Base-by-base conservation (phyloP, 2,329 filamentous ascomycete genomes). In the Colletotrichum neosansevieriae region DNA sequence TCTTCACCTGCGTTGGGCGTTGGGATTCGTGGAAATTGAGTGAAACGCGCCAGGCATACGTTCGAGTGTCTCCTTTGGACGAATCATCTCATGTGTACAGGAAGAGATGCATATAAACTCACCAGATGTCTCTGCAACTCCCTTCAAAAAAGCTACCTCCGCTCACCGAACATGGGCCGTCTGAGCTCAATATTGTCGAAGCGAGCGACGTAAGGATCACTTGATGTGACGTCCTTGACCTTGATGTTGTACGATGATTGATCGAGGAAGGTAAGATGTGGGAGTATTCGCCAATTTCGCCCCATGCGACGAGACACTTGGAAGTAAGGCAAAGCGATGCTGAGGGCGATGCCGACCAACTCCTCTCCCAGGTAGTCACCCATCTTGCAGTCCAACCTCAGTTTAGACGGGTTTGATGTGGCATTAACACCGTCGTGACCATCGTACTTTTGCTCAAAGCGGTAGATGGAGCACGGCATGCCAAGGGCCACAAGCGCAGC, bases 41-140 rank as follows among this genome's bases (percentile, higher is more conserved):
- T 87, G 85, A 58, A 87, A 86, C 6, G 85, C 84, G 54, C 83
- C 83, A 5, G 84, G 82, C 79, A 86, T 84, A 51, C 82, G 79
- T 63, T 86, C 84, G 3, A 86, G 78, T 1, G 86, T 84, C 61
- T 86, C 83, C 63, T 86, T 86, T 0, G 86, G 76, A 1, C 81
- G 78, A 50, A 87, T 79, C 78, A 87, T 80, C 57, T 85, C 83
- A 6, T 79, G 5, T 13, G 5, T 29, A 4, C 21, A 10, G 21
- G n/a, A n/a, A 32, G 42, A 11, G 7, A 29, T 7, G 15, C 21
- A 6, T 4, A 17, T 6, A n/a, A 45, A 63, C 72, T 59, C 67
- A 80, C 79, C 79, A 44, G 79, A 80, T 12, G 83, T 85, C 11
- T 84, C 83, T 0, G 83, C 82, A 38, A 80, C 82, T 2, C 83